Evolutionary conservation across 768 basidiomycete genomes (phyloP), one percentile per base, ranked within the genome.

Genomic region (Xerocomellus intermedius): DNA sequence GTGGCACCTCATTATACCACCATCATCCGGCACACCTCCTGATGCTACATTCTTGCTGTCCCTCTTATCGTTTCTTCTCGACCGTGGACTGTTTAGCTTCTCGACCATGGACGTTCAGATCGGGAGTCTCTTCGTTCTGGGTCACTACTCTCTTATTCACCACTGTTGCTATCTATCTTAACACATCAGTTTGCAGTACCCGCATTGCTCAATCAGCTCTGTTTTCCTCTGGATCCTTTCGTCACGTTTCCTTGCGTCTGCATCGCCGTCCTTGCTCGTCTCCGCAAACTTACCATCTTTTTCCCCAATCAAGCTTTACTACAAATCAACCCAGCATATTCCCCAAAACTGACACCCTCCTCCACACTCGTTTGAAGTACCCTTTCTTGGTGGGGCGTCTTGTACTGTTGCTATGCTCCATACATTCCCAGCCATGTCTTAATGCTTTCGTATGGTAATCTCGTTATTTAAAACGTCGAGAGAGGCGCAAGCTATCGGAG

Each of bases 371-470:
- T 70, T 70, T 65, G 42, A 54, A 55, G 57, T 58, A 56, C 54
- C 50, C 55, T 58, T 67, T 59, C 57, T 58, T 64, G 64, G 64
- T 55, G 64, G 59, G 59, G 53, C 36, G 64, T 66, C 66, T 51
- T 73, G 71, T 69, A 69, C 61, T 69, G 64, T 71, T 62, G 55
- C 57, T 55, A 69, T 71, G 69, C 69, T 72, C 63, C 60, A 66
- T 72, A 70, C 63, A 64, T 62, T 62, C 59, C 60, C 63, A 49
- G 3, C 70, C 66, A 70, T 71, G 69, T 71, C 63, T 51, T 72
- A 72, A 71, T 71, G 62, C 59, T 62, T 70, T 69, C 64, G 49
- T 72, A 72, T 73, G 67, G 65, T 71, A 71, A 67, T 68, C 42
- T 41, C 35, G 54, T 68, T 61, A 64, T 68, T 68, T 48, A 60